A percentile compares a stretch with the other conserved stretches of the same genome.
Conservation (phyloP, 2,329 filamentous ascomycete species). For the Neonectria coccinea region DNA sequence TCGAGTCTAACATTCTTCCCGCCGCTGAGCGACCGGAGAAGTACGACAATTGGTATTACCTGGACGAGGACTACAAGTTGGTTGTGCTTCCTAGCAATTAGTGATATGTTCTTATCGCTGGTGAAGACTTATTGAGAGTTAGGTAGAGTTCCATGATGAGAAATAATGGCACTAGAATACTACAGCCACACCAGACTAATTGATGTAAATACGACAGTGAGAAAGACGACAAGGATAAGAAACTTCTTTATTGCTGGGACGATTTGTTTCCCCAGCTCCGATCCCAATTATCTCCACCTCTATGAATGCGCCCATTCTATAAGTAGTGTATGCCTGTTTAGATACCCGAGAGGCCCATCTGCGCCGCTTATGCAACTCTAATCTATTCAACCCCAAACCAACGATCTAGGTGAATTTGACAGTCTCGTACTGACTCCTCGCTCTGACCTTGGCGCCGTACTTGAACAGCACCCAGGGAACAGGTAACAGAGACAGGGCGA, state of each 20-base stretch:
- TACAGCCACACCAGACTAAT: neutral
- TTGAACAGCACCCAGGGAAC: conserved; percentile 66
- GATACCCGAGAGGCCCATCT: neutral
- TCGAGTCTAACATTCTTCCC: conserved; percentile 45
- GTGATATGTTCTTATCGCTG: neutral
- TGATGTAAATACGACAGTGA: neutral
- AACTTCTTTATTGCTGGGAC: neutral
- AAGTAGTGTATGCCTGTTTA: neutral
- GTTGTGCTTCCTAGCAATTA: conserved; percentile 41
- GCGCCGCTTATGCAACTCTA: neutral
- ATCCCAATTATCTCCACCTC: neutral
- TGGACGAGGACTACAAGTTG: conserved; percentile 49
- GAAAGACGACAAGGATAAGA: neutral
- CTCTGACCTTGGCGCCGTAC: conserved; percentile 53
- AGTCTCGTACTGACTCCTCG: conserved; percentile 52
- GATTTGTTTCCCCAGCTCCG: neutral
- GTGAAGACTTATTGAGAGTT: no score
- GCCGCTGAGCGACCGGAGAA: conserved; percentile 47
- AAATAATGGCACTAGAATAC: neutral
- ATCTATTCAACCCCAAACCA: neutral
- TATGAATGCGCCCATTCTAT: neutral
- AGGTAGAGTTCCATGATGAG: neutral
- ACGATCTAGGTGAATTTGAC: conserved; percentile 35
- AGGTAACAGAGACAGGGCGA: conserved; percentile 61
- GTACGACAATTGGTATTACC: conserved; percentile 54